Evolutionary conservation across 306 rosid genomes (phyloP), one percentile per base, ranked within the genome.

Genomic region (Gleditsia sinensis): DNA sequence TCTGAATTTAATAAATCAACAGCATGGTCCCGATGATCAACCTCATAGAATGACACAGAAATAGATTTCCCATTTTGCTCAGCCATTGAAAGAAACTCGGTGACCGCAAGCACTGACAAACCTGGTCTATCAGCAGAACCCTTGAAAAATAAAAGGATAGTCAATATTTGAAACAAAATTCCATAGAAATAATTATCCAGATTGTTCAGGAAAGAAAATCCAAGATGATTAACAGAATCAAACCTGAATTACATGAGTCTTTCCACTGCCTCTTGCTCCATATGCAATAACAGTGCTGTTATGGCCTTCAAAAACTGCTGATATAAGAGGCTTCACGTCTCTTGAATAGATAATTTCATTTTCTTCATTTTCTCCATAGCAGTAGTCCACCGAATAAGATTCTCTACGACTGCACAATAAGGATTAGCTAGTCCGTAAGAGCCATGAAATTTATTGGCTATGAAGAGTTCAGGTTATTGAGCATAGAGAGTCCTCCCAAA

Each of bases 191-290:
- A 45, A 40, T 36, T 14, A 33, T 23, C 46, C 76, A 27, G 34
- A 43, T 62, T 67, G 51, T 63, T 74, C 49, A 48, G 13, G 71
- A 51, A 65, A 9, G 33, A 13, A 13, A 46, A 45, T 36, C 30
- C n/a, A 58, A 21, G 42, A 27, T 0, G 57, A 46, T 7, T 60
- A 43, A 67, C 48, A 48, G 77, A 71, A 51, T 30, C 77, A 49
- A 75, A 91, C 98, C 98, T 90, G 96, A 80, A 91, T 83, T 24
- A 83, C 4, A 24, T 76, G 75, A 58, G 98, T 87, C 83, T 94
- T 94, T 57, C 97, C 98, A 67, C 90, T 90, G 68, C 87, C 88
- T 82, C 84, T 94, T 60, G 97, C 97, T 76, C 98, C 98, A 83
- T 71, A 81, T 32, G 93, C 88, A 55, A 94, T 67, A 72, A 91